A percentile compares a stretch with the other conserved stretches of the same genome.
These are phyloP conservation scores for Leucosporidium scottii DNA, from an alignment of 768 basidiomycete species.

Conservation along the genomic window DNA sequence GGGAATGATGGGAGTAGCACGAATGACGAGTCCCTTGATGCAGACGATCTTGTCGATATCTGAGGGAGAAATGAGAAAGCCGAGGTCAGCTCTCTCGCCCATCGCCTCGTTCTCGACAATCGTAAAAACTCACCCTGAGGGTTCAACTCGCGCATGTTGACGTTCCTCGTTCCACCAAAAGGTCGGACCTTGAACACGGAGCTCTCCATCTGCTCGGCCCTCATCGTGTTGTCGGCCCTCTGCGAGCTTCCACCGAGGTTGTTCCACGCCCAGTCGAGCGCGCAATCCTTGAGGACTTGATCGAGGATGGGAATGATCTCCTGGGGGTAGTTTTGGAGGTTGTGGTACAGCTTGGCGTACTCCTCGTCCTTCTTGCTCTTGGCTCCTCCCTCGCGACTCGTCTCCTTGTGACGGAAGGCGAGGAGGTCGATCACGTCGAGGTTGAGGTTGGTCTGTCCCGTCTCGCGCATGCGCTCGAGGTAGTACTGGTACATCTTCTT, in stretches of 20 bases:
- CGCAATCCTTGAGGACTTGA: slow-evolving; percentile 84
- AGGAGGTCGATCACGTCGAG: slow-evolving; percentile 78
- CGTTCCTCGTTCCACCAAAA: slow-evolving; percentile 58
- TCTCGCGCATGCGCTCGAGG: slow-evolving; percentile 75
- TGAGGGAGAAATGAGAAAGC: slow-evolving; percentile 39
- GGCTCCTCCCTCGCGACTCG: slow-evolving; percentile 43
- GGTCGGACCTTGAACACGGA: slow-evolving; percentile 90
- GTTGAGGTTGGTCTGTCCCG: slow-evolving; percentile 69
- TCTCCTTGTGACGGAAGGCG: slow-evolving; percentile 51
- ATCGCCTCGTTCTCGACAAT: neutral
- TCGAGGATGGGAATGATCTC: slow-evolving; percentile 97
- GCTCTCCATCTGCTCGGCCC: slow-evolving; percentile 70
- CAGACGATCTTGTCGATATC: slow-evolving; percentile 97
- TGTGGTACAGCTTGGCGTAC: slow-evolving; percentile 53
- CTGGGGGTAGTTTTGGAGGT: slow-evolving; percentile 88
- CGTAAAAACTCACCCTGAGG: slow-evolving; percentile 59
- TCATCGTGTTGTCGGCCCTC: slow-evolving; percentile 65
- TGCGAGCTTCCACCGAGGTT: slow-evolving; percentile 46
- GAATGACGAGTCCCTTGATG: slow-evolving; percentile 94
- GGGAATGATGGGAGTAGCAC: slow-evolving; percentile 93
- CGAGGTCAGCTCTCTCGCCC: neutral
- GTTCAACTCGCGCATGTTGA: slow-evolving; percentile 94
- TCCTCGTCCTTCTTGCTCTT: slow-evolving; percentile 57
- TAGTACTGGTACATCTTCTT: slow-evolving; percentile 65
- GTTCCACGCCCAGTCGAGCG: slow-evolving; percentile 77